Evolutionary conservation across 2,329 filamentous ascomycete genomes (phyloP).

Genomic region (Fusarium chuoi): DNA sequence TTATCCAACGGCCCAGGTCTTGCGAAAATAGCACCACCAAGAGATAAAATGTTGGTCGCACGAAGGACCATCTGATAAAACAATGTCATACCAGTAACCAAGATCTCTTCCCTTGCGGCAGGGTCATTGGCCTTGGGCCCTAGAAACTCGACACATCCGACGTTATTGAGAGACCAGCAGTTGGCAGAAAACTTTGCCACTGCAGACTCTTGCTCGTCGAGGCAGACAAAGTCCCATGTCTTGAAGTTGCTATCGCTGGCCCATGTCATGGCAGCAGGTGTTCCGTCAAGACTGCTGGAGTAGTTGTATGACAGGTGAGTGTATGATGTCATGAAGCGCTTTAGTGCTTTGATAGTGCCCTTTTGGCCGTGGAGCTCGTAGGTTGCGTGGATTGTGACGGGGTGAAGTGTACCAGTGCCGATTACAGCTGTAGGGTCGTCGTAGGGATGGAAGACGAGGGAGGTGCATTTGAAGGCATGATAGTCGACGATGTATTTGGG

Average conservation of each 20-base stretch:
- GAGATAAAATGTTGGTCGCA: conserved; percentile 4
- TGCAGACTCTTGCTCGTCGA: conserved; percentile 30
- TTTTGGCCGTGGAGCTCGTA: conserved; percentile 37
- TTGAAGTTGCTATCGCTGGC: conserved; percentile 26
- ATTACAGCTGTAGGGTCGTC: not conserved
- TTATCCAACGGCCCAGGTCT: conserved; percentile 27
- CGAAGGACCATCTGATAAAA: conserved; percentile 37
- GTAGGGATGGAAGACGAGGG: conserved; percentile 20
- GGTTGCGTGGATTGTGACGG: conserved; percentile 34
- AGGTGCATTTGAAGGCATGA: conserved; percentile 16
- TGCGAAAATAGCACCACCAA: conserved; percentile 33
- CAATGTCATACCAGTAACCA: conserved; percentile 32
- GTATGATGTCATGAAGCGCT: conserved; percentile 34
- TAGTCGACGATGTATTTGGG: conserved; percentile 31
- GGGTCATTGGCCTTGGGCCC: conserved; percentile 24
- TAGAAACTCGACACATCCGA: conserved; percentile 34
- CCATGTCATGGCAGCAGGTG: conserved; percentile 36
- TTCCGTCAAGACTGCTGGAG: conserved; percentile 5
- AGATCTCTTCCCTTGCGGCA: conserved; percentile 30
- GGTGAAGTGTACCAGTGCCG: conserved; percentile 30
- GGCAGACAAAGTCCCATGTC: conserved; percentile 39
- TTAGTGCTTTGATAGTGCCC: conserved; percentile 35
- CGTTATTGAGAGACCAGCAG: conserved; percentile 19
- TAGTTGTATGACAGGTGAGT: conserved; percentile 36
- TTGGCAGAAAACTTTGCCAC: conserved; percentile 37